Base-by-base conservation (phyloP, 2,329 filamentous ascomycete genomes). In the Sclerotinia glacialis region DNA sequence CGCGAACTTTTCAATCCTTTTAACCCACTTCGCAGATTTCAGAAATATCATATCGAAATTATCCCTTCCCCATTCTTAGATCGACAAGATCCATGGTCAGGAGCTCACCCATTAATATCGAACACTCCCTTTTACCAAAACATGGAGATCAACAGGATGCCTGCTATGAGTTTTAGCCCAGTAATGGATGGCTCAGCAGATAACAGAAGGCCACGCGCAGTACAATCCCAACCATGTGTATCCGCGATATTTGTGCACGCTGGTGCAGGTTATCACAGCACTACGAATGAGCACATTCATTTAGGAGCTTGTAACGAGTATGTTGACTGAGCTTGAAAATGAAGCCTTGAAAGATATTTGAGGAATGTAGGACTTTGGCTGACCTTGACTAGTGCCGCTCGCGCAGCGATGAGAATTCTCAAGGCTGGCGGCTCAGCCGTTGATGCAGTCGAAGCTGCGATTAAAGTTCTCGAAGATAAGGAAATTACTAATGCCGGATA, bases 401-500 rank as follows among this genome's bases (percentile, higher is more conserved):
- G 86, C 71, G 83, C 90, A 73, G 93, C 86, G 44, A 97, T 98
- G 91, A 84, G 83, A 61, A 84, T 96, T 68, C 81, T 99, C 68
- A 90, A 86, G 73, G 86, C 85, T 69, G 95, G 95, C 31, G 90
- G 89, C 12, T 87, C 88, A 52, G 92, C 95, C 5, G 83, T 94
- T 5, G 92, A 98, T 75, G 95, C 93, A 21, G 90, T 97, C 28
- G 95, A 97, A 78, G 89, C 90, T 61, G 92, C 95, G 40, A 87
- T 99, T 74, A 91, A 89, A 72, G 83, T 92, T 26, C 86, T 99
- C 23, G 95, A 99, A 79, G 92, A 99, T 76, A 89, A 90, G 67
- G 93, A 97, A 74, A 96, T 99, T 71, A 99, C 96, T 46, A 99
- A 99, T 77, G 91, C 94, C 47, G 95, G 95, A 0, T 98, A 91